These are phyloP conservation scores for Teunomyces barrocoloradensis DNA, from an alignment of 805 yeast genomes.

Conservation along the genomic window DNA sequence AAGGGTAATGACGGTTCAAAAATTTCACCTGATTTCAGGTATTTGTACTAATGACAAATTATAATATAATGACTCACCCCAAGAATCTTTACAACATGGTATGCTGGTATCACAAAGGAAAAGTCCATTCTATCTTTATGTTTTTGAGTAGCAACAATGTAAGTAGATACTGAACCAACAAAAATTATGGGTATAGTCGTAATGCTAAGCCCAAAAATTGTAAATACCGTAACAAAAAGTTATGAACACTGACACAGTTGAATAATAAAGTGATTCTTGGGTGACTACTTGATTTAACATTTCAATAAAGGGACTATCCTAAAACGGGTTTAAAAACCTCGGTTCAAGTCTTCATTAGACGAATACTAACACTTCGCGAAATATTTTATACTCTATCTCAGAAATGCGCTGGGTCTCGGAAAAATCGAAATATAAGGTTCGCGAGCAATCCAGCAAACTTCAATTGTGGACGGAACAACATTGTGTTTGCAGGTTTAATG, in stretches of 20 bases:
- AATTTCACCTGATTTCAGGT: constrained; percentile 45
- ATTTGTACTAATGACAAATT: constrained; percentile 20
- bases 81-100: not conserved
- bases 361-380: not conserved
- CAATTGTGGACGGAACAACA: not conserved
- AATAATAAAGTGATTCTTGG: too few species aligned
- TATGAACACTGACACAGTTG: too few species aligned
- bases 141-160: too few species aligned
- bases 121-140: too few species aligned
- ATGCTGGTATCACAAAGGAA: too few species aligned
- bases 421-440: not conserved
- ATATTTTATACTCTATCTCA: not conserved
- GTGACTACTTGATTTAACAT: too few species aligned
- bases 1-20: constrained; percentile 43
- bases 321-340: not conserved
- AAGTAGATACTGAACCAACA: too few species aligned
- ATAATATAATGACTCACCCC: not conserved
- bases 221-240: too few species aligned
- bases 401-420: not conserved
- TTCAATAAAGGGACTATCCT: too few species aligned
- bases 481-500: too few species aligned
- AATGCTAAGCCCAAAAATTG: too few species aligned
- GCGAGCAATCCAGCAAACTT: not conserved
- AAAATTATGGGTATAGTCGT: too few species aligned
- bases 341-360: not conserved